Percentiles rank a stretch among this genome's conserved stretches.
These are phyloP conservation scores for Blastobotrys illinoisensis DNA, from an alignment of 1,139 yeast species.

Conservation along the genomic window DNA sequence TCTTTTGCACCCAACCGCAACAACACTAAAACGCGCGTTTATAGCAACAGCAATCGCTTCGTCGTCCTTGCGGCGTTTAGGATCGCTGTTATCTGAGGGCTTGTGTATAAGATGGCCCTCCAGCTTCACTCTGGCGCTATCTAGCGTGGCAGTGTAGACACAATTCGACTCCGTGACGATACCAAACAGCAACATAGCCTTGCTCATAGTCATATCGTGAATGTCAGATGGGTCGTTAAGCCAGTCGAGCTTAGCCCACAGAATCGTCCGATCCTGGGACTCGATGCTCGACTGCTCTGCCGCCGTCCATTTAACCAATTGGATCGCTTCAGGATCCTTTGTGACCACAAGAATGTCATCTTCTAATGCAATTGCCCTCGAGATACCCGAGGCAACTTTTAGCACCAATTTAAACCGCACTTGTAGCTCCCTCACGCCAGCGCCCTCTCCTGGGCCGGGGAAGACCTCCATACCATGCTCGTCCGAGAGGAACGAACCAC, in stretches of 20 bases:
- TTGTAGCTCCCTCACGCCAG: slow-evolving; percentile 34
- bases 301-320: slow-evolving; percentile 25
- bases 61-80: slow-evolving; percentile 14
- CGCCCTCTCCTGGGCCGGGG: slow-evolving; percentile 40
- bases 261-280: slow-evolving; percentile 18
- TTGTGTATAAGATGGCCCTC: slow-evolving; percentile 24
- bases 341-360: slow-evolving; percentile 30
- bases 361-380: slow-evolving; percentile 27
- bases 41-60: slow-evolving; percentile 27
- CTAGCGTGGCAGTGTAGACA: slow-evolving; percentile 13
- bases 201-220: slow-evolving; percentile 16
- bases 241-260: slow-evolving; percentile 27
- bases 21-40: slow-evolving; percentile 35
- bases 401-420: slow-evolving; percentile 27
- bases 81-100: slow-evolving; percentile 8
- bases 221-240: slow-evolving; percentile 14
- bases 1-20: slow-evolving; percentile 32
- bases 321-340: slow-evolving; percentile 28
- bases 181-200: slow-evolving; percentile 25
- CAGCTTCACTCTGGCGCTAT: neutral
- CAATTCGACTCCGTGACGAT: slow-evolving; percentile 16
- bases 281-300: slow-evolving; percentile 13
- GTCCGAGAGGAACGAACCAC: slow-evolving; percentile 10
- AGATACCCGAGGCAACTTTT: slow-evolving; percentile 29
- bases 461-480: slow-evolving; percentile 5